Evolutionary conservation across 108 stramenopile species (phyloP).

Genomic region (Cylindrotheca closterium): DNA sequence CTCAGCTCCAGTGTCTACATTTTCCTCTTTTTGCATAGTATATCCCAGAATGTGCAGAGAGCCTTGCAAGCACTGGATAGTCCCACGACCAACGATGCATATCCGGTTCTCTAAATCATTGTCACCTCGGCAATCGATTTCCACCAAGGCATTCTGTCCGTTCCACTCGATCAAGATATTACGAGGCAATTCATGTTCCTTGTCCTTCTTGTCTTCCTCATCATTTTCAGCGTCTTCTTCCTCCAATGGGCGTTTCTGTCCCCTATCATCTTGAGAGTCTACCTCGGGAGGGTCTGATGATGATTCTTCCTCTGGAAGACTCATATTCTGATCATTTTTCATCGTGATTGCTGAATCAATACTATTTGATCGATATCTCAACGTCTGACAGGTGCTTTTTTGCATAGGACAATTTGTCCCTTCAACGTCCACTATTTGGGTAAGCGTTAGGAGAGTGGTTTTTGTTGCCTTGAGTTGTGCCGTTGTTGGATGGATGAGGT

Average conservation of each 20-base stretch:
- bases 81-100: slow-evolving; percentile 39
- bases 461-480: no score
- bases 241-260: background rate
- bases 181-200: background rate
- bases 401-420: no score
- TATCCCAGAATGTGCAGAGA: slow-evolving; percentile 33
- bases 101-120: background rate
- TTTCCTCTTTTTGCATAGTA: background rate
- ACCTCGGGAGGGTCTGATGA: no score
- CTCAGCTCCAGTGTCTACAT: background rate
- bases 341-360: no score
- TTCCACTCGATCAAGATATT: background rate
- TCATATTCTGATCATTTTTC: no score
- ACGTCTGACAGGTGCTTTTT: no score
- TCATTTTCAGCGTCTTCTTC: background rate
- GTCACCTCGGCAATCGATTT: background rate
- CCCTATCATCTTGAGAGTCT: background rate
- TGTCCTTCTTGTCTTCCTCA: background rate
- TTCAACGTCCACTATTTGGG: no score
- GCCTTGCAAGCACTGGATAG: slow-evolving; percentile 22
- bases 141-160: background rate
- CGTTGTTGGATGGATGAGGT: no score
- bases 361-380: no score
- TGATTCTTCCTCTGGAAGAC: no score
- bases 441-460: no score